Evolutionary conservation across 2,329 filamentous ascomycete species (phyloP).

Genomic region (Gyromitra esculenta): DNA sequence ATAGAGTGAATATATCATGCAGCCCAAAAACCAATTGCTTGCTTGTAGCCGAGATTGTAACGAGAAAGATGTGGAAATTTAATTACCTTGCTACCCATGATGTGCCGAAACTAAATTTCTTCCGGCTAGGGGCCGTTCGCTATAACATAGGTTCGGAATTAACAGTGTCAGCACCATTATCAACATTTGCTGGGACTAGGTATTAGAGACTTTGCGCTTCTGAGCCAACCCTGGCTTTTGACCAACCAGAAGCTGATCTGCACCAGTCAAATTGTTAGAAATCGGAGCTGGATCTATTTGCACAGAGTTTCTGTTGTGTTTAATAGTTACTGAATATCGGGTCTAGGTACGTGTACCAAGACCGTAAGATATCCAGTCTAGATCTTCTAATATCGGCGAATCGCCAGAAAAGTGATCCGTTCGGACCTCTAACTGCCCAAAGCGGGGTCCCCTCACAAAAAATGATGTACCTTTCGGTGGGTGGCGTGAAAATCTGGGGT

Average conservation of each 20-base stretch:
- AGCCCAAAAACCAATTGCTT: slow-evolving; percentile 26
- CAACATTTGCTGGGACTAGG: background rate
- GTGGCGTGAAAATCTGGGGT: slow-evolving; percentile 44
- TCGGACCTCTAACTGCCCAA: slow-evolving; percentile 17
- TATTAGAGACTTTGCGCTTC: too few species aligned
- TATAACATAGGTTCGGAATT: slow-evolving; percentile 11
- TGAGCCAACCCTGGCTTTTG: too few species aligned
- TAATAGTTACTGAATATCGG: background rate
- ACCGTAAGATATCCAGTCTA: background rate
- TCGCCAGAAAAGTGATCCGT: slow-evolving; percentile 6
- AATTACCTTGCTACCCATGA: background rate
- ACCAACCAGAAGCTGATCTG: too few species aligned
- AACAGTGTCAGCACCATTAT: slow-evolving; percentile 8
- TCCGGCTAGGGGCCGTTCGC: background rate
- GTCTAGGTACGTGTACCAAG: background rate
- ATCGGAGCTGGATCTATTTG: too few species aligned
- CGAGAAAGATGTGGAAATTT: slow-evolving; percentile 2
- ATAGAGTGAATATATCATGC: slow-evolving; percentile 25
- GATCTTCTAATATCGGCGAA: background rate
- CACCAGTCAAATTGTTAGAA: too few species aligned
- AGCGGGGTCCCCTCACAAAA: slow-evolving; percentile 13
- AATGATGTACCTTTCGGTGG: slow-evolving; percentile 6
- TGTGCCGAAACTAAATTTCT: background rate
- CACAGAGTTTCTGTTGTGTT: background rate
- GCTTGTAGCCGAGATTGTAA: slow-evolving; percentile 35